A percentile compares a stretch with the other conserved stretches of the same genome.
These are phyloP conservation scores for Aspergillus sp. DNA, from an alignment of 2,329 filamentous ascomycete species.

Conservation along the genomic window DNA sequence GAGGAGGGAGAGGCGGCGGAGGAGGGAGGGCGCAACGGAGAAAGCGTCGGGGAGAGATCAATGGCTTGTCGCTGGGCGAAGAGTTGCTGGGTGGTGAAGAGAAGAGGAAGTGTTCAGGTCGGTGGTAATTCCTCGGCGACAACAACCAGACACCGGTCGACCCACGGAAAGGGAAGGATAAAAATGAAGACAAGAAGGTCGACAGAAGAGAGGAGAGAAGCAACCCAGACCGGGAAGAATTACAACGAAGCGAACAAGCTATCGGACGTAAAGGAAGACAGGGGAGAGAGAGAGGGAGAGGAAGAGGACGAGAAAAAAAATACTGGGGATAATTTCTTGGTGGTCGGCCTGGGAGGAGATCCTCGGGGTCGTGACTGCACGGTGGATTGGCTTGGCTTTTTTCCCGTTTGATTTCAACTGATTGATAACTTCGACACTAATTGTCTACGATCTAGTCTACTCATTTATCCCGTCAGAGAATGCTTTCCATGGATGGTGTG, in stretches of 20 bases:
- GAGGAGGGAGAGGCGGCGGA: constrained; percentile 4
- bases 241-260: neutral
- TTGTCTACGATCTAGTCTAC: too few relatives aligned
- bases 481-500: too few relatives aligned
- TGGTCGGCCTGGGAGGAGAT: neutral
- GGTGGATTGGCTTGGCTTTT: too few relatives aligned
- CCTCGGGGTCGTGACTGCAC: neutral
- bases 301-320: constrained; percentile 7
- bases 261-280: neutral
- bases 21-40: neutral
- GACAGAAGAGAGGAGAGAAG: neutral
- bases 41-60: neutral
- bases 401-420: too few relatives aligned
- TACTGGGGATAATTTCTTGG: constrained; percentile 2
- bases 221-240: neutral
- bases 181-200: too few relatives aligned
- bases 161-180: too few relatives aligned
- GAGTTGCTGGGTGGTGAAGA: neutral
- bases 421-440: too few relatives aligned
- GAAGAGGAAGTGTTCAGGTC: neutral
- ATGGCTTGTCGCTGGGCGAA: neutral
- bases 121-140: neutral
- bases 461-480: too few relatives aligned
- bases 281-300: neutral
- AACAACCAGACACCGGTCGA: neutral